Evolutionary conservation across 345 rosid species (phyloP).

Genomic region (Euphorbia pulcherrima): DNA sequence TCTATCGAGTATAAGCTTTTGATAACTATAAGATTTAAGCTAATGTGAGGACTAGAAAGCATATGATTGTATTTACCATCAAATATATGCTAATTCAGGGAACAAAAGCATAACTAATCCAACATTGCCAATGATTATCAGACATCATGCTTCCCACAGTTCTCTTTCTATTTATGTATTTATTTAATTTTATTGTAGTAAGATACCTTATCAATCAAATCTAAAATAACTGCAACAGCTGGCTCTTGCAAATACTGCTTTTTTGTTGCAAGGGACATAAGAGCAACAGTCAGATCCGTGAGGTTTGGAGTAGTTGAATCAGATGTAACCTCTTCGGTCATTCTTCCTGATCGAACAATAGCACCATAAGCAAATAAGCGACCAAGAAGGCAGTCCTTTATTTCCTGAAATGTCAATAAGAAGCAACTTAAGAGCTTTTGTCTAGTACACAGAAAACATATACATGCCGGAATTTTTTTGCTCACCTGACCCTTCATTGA

Average conservation of each 20-base stretch:
- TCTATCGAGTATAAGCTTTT: background rate
- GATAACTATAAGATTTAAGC: background rate
- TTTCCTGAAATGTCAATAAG: slow-evolving; percentile 53
- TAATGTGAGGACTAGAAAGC: background rate
- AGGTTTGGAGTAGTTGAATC: slow-evolving; percentile 50
- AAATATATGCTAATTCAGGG: background rate
- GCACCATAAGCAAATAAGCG: slow-evolving; percentile 89
- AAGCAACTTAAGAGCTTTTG: slow-evolving; percentile 10
- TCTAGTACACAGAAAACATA: background rate
- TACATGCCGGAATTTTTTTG: slow-evolving; percentile 8
- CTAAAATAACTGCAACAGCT: slow-evolving; percentile 61
- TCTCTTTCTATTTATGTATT: background rate
- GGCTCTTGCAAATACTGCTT: slow-evolving; percentile 93
- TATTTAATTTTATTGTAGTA: slow-evolving; percentile 4
- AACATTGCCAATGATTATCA: background rate
- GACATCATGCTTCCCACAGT: background rate
- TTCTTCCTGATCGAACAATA: slow-evolving; percentile 69
- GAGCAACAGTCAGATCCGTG: slow-evolving; percentile 55
- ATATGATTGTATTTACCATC: too few species aligned
- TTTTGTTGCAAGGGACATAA: slow-evolving; percentile 67
- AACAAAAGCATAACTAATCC: background rate
- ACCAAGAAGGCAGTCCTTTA: slow-evolving; percentile 82
- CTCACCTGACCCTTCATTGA: slow-evolving; percentile 95
- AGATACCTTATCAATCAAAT: slow-evolving; percentile 72
- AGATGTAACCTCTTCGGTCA: slow-evolving; percentile 51